Evolutionary conservation across 352 stramenopile genomes (phyloP).

Genomic region (Globisporangium spiculum): DNA sequence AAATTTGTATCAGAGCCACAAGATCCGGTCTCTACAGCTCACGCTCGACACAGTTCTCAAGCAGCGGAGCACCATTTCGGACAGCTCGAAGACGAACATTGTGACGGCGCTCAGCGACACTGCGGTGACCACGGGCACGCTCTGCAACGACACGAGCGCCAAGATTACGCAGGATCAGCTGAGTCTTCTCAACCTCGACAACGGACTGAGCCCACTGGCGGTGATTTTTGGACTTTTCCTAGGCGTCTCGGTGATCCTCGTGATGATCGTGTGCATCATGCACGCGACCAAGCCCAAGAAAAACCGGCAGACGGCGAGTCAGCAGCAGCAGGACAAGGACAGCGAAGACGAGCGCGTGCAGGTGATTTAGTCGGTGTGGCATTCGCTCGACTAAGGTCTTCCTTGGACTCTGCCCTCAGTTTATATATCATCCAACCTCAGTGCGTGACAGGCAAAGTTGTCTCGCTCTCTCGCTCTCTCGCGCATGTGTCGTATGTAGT

Average conservation of each 20-base stretch:
- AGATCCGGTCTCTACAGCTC: slow-evolving; percentile 16
- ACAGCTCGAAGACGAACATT: neutral
- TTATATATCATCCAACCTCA: neutral
- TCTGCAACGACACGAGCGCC: slow-evolving; percentile 13
- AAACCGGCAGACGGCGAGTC: neutral
- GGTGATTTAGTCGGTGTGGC: slow-evolving; percentile 8
- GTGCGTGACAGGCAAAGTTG: neutral
- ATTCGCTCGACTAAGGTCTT: neutral
- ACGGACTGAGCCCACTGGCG: slow-evolving; percentile 14
- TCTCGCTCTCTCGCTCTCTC: neutral
- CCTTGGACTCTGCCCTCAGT: neutral
- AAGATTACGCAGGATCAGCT: slow-evolving; percentile 19
- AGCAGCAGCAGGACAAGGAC: slow-evolving; percentile 10
- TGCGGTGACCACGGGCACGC: neutral
- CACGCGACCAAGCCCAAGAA: slow-evolving; percentile 20
- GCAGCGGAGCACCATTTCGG: neutral
- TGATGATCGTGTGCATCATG: slow-evolving; percentile 26
- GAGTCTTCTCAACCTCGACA: slow-evolving; percentile 17
- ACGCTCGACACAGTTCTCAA: slow-evolving; percentile 13
- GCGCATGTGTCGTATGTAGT: neutral
- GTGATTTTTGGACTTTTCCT: slow-evolving; percentile 20
- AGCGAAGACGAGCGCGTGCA: slow-evolving; percentile 10
- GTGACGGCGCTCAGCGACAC: slow-evolving; percentile 6
- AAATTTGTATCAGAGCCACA: slow-evolving; percentile 10
- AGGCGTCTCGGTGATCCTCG: slow-evolving; percentile 16